phyloP scores from a whole-genome alignment of 2,329 filamentous ascomycete species.

The Colletotrichum gloeosporioides region DNA sequence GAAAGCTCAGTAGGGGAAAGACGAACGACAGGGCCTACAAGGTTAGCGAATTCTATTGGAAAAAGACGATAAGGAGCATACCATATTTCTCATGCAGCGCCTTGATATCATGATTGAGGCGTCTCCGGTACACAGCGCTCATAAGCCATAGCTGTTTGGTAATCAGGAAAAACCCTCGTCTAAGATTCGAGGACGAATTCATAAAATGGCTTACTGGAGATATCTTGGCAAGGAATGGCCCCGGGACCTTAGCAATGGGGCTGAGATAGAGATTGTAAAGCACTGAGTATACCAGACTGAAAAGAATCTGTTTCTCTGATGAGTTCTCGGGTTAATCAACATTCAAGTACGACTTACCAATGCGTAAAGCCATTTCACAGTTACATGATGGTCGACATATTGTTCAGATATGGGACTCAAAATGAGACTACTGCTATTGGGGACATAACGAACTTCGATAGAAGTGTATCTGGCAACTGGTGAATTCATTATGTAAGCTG shows the following conservation, averaged over 20 bases:
- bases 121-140: neutral
- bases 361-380: neutral
- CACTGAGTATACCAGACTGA: neutral
- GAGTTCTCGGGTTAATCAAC: neutral
- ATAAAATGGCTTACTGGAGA: neutral
- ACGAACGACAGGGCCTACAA: neutral
- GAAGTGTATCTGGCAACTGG: neutral
- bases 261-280: neutral
- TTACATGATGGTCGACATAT: neutral
- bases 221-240: neutral
- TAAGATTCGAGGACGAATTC: neutral
- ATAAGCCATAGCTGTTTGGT: neutral
- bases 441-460: neutral
- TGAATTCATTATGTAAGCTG: neutral
- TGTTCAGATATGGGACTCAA: neutral
- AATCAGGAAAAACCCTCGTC: neutral
- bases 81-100: neutral
- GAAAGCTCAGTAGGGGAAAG: neutral
- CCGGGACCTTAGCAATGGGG: neutral
- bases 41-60: neutral
- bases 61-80: neutral
- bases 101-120: neutral
- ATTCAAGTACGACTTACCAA: neutral
- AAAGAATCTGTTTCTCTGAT: neutral
- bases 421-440: neutral